These are phyloP conservation scores for Calonectria fujianensis DNA, from an alignment of 2,329 filamentous ascomycete species.

Conservation along the genomic window DNA sequence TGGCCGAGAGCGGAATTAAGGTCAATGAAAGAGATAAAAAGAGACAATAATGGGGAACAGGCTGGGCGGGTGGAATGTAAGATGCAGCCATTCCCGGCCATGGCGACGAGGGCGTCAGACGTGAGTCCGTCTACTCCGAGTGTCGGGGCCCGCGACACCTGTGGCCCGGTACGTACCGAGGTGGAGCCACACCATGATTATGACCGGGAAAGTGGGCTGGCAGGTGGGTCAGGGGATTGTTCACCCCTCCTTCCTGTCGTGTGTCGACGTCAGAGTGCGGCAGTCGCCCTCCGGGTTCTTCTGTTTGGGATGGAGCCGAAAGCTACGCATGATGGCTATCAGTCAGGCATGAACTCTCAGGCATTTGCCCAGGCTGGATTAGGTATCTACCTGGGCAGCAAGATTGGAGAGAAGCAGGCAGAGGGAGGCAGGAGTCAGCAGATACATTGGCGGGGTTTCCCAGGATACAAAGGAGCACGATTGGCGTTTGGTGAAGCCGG, in stretches of 20 bases:
- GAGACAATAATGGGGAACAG: background rate
- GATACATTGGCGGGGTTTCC: background rate
- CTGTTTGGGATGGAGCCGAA: background rate
- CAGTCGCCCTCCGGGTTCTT: conserved; percentile 15
- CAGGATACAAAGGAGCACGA: background rate
- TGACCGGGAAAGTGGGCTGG: conserved; percentile 30
- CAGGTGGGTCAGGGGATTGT: conserved; percentile 24
- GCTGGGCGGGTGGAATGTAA: conserved; percentile 12
- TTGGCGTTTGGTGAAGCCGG: background rate
- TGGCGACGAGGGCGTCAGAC: conserved; percentile 16
- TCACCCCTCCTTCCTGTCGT: conserved; percentile 27
- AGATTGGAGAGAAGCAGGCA: background rate
- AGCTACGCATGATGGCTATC: background rate
- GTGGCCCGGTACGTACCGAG: conserved; percentile 32
- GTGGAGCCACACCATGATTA: conserved; percentile 25
- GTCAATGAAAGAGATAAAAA: background rate
- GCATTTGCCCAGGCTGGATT: too few species aligned
- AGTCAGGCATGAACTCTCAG: background rate
- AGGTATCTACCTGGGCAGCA: background rate
- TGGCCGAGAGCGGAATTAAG: background rate
- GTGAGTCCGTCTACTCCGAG: conserved; percentile 26
- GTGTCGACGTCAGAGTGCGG: conserved; percentile 31
- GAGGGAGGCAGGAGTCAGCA: background rate
- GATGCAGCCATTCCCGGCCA: conserved; percentile 23
- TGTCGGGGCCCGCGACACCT: conserved; percentile 32